phyloP scores from a whole-genome alignment of 441 rosid species.

The Dalechampia spathulata region DNA sequence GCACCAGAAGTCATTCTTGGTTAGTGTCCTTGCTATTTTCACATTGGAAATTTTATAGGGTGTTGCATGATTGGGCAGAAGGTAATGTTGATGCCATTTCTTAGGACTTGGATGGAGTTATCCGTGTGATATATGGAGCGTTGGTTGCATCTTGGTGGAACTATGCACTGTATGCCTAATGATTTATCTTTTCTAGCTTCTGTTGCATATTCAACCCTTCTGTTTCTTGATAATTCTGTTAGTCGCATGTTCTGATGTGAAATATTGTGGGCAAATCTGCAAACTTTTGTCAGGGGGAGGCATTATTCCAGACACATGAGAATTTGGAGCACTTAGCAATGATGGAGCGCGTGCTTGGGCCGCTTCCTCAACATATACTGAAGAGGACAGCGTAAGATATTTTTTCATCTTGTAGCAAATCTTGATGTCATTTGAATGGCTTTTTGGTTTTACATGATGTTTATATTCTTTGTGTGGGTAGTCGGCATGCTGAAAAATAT shows the following conservation, averaged over 20 bases:
- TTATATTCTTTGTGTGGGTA: conserved; percentile 1
- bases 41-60: background rate
- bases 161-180: conserved; percentile 61
- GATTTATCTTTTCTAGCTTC: background rate
- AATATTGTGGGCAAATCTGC: too few relatives aligned
- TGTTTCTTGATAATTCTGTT: too few relatives aligned
- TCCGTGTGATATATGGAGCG: conserved; percentile 85
- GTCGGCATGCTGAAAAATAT: conserved; percentile 73
- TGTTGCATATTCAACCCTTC: too few relatives aligned
- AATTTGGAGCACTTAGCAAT: conserved; percentile 87
- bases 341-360: conserved; percentile 88
- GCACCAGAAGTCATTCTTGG: conserved; percentile 93
- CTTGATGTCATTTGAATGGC: background rate
- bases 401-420: background rate
- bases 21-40: conserved; percentile 1
- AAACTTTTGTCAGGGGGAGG: conserved; percentile 54
- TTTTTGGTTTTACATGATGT: background rate
- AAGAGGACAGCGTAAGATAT: conserved; percentile 58
- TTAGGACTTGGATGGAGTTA: conserved; percentile 88
- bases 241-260: too few relatives aligned
- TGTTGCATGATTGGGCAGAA: background rate
- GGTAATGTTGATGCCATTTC: background rate
- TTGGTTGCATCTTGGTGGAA: conserved; percentile 76
- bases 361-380: conserved; percentile 61
- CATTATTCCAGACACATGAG: conserved; percentile 86